These are phyloP conservation scores for Cardamine occulta DNA, from an alignment of 345 rosid genomes.

Conservation along the genomic window DNA sequence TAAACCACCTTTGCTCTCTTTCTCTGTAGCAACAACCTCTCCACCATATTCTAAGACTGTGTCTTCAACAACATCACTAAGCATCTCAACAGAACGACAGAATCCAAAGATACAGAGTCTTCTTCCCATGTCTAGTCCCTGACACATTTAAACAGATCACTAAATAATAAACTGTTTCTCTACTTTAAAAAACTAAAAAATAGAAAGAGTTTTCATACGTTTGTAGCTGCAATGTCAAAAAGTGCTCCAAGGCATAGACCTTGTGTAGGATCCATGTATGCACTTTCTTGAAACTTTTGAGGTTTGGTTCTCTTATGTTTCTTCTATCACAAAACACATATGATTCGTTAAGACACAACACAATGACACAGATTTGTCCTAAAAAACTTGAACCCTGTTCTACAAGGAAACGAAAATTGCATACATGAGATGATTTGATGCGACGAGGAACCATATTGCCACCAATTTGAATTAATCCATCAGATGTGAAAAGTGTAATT, in stretches of 20 bases:
- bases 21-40: constrained; percentile 89
- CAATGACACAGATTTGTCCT: background rate
- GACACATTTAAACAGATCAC: constrained; percentile 12
- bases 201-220: constrained; percentile 51
- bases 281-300: constrained; percentile 74
- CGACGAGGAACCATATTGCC: constrained; percentile 84
- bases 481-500: constrained; percentile 79
- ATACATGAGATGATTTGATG: constrained; percentile 59
- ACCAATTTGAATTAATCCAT: constrained; percentile 89
- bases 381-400: background rate
- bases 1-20: constrained; percentile 76
- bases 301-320: constrained; percentile 57
- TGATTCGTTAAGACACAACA: constrained; percentile 9
- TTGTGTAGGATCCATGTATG: constrained; percentile 90
- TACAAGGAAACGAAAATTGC: constrained; percentile 22
- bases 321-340: constrained; percentile 50
- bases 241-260: constrained; percentile 87
- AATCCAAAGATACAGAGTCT: constrained; percentile 93
- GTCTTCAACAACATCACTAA: constrained; percentile 92
- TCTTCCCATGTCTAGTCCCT: constrained; percentile 96
- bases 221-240: constrained; percentile 91
- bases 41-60: constrained; percentile 93
- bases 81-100: constrained; percentile 97
- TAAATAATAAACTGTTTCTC: background rate
- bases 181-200: background rate